phyloP scores from a whole-genome alignment of 345 rosid genomes.

The Ailanthus altissimus region DNA sequence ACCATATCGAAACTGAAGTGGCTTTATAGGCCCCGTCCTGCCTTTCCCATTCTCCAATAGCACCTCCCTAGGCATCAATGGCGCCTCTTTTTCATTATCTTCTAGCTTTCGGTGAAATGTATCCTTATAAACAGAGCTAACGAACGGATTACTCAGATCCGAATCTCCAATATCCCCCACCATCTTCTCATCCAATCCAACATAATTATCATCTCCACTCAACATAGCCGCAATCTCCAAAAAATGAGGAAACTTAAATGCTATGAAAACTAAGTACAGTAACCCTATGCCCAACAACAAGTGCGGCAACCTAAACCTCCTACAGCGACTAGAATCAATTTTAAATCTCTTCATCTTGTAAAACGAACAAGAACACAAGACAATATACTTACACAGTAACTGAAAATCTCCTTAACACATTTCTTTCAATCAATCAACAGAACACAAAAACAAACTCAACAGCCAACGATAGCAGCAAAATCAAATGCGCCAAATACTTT shows the following conservation, averaged over 20 bases:
- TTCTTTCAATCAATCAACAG: slow-evolving; percentile 11
- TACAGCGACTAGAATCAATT: slow-evolving; percentile 50
- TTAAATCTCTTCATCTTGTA: slow-evolving; percentile 78
- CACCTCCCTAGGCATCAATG: slow-evolving; percentile 57
- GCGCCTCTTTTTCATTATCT: slow-evolving; percentile 53
- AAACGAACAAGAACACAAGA: slow-evolving; percentile 23
- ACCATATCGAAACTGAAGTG: slow-evolving; percentile 64
- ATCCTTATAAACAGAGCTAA: slow-evolving; percentile 64
- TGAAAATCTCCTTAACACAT: slow-evolving; percentile 25
- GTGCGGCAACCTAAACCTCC: slow-evolving; percentile 84
- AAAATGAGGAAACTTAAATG: slow-evolving; percentile 81
- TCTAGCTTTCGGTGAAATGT: slow-evolving; percentile 66
- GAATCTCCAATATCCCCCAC: slow-evolving; percentile 44
- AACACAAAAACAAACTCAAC: slow-evolving; percentile 4
- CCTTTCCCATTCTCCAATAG: slow-evolving; percentile 42
- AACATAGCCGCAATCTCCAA: slow-evolving; percentile 64
- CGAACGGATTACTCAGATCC: slow-evolving; percentile 55
- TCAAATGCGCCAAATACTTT: slow-evolving; percentile 24
- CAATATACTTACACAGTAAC: slow-evolving; percentile 24
- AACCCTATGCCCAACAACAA: slow-evolving; percentile 60
- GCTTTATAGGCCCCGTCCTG: slow-evolving; percentile 44
- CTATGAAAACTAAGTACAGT: slow-evolving; percentile 73
- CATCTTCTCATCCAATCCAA: slow-evolving; percentile 49
- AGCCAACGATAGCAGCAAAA: slow-evolving; percentile 22
- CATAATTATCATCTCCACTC: slow-evolving; percentile 65